These are phyloP conservation scores for Spiromastix sp. DNA, from an alignment of 2,329 filamentous ascomycete species.

Conservation along the genomic window DNA sequence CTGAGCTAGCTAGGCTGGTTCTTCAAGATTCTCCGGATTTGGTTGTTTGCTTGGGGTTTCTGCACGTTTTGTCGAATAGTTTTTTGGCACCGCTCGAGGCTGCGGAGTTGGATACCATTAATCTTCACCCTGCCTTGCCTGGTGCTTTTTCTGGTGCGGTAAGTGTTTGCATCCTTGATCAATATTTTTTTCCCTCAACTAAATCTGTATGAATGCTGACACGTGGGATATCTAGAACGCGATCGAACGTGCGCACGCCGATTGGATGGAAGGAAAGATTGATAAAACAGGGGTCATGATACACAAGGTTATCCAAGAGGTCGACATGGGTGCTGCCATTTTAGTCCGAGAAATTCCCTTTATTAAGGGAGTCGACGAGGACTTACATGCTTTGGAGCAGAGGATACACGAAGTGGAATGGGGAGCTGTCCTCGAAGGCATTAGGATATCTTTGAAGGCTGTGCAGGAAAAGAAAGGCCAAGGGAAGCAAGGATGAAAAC, in stretches of 20 bases:
- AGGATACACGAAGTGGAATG: constrained; percentile 72
- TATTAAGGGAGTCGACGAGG: constrained; percentile 51
- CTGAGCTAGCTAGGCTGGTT: constrained; percentile 59
- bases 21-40: constrained; percentile 57
- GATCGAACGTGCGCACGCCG: constrained; percentile 67
- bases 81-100: constrained; percentile 60
- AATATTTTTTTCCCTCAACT: constrained; percentile 1
- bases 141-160: constrained; percentile 65
- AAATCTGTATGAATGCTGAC: background rate
- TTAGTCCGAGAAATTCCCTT: constrained; percentile 57
- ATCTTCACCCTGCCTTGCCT: constrained; percentile 66
- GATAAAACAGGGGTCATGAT: constrained; percentile 74
- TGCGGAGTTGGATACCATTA: constrained; percentile 61
- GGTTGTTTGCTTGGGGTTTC: constrained; percentile 76
- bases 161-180: too few relatives aligned
- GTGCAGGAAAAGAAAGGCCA: constrained; percentile 15
- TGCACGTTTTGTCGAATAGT: constrained; percentile 64
- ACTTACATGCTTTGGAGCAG: constrained; percentile 54
- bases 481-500: background rate
- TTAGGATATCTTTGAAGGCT: constrained; percentile 25
- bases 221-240: constrained; percentile 38
- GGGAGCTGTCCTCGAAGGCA: constrained; percentile 66
- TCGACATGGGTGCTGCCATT: constrained; percentile 70
- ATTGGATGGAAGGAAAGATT: constrained; percentile 58
- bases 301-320: constrained; percentile 70